Evolutionary conservation across 1,139 yeast species (phyloP), one percentile per base, ranked within the genome.

Genomic region (Pichia sp.): DNA sequence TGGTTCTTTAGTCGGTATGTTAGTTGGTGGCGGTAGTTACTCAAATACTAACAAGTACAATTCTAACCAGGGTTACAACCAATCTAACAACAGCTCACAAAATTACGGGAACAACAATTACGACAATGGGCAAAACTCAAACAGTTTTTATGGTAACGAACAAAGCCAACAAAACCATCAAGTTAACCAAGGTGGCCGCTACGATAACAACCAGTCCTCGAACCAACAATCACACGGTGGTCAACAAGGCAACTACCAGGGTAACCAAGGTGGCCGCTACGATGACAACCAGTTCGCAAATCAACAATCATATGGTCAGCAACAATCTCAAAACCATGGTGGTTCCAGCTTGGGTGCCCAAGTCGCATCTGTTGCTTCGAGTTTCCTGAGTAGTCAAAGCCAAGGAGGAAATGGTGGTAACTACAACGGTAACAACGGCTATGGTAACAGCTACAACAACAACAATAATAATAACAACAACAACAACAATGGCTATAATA

Each of bases 1-100:
- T 10, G 32, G 39, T 16, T 32, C 41, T 13, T 15, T 41, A 17
- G 35, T 24, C n/a, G 30, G 38, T 24, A 26, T 35, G 27, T 29
- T 41, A 33, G 37, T 31, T 29, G 44, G 45, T 14, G 39, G 42
- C n/a, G 18, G 19, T 19, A 12, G 15, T n/a, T 25, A 26, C 14
- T 13, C 20, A 11, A 26, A 20, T 32, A 10, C 31, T 21, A 19
- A 22, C 24, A 27, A 18, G 21, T 8, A 22, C 9, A 24, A 12
- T 22, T 16, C 22, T 22, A 12, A 12, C 27, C n/a, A n/a, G n/a
- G n/a, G n/a, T n/a, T n/a, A n/a, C n/a, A n/a, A n/a, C n/a, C n/a
- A n/a, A n/a, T n/a, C n/a, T n/a, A n/a, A n/a, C n/a, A n/a, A n/a
- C n/a, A n/a, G n/a, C n/a, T n/a, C n/a, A n/a, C n/a, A n/a, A n/a